A percentile compares a stretch with the other conserved stretches of the same genome.
Evolutionary conservation across 345 rosid genomes (phyloP).

Genomic region (Fremontodendron californicum): DNA sequence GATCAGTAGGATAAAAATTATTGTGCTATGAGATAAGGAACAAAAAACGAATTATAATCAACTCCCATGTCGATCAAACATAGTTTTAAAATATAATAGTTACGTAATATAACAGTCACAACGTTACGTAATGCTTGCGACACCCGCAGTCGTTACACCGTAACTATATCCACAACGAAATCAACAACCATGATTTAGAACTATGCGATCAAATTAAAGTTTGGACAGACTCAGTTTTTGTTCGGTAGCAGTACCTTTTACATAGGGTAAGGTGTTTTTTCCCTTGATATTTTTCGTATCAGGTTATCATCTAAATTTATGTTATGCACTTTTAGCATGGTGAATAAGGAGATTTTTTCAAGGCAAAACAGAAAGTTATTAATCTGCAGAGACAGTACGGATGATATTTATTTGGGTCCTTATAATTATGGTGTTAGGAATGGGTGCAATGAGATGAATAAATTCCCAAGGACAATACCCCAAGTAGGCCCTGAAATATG

Average conservation of each 20-base stretch:
- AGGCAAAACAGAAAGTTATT: neutral
- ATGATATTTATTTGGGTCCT: neutral
- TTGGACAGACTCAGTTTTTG: neutral
- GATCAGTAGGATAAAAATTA: neutral
- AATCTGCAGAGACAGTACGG: neutral
- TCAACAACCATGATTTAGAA: no score
- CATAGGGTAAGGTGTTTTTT: neutral
- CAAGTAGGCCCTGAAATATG: neutral
- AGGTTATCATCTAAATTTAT: neutral
- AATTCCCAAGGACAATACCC: neutral
- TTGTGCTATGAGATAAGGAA: neutral
- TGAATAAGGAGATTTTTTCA: neutral
- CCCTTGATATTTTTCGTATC: neutral
- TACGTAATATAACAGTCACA: no score
- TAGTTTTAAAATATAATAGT: neutral
- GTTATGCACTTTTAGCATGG: neutral
- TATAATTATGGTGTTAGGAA: neutral
- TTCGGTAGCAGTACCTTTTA: neutral
- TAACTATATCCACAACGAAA: no score
- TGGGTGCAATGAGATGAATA: neutral
- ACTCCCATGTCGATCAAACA: neutral
- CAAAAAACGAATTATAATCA: neutral
- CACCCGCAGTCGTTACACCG: no score
- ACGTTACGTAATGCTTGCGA: no score
- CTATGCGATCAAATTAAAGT: no score